A percentile compares a stretch with the other conserved stretches of the same genome.
phyloP scores from a whole-genome alignment of 2,329 filamentous ascomycete species.

The Stagonosporopsis tanaceti region DNA sequence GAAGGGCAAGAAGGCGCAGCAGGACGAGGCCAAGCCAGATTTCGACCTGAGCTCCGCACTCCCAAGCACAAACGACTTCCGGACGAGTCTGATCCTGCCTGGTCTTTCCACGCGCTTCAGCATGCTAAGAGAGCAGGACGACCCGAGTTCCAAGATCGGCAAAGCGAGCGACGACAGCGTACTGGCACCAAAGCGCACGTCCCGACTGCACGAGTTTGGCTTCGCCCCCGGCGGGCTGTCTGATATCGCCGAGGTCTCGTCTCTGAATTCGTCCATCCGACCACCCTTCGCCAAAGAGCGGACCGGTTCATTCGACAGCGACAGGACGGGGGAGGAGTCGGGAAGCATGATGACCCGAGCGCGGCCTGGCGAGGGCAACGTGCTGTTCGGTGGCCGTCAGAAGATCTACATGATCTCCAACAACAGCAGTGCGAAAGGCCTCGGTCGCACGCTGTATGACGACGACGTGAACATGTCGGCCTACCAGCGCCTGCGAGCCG shows the following conservation, averaged over 20 bases:
- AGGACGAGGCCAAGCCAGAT: conserved; percentile 65
- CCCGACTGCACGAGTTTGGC: conserved; percentile 77
- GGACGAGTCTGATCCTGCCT: conserved; percentile 95
- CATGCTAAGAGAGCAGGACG: conserved; percentile 94
- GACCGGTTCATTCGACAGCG: conserved; percentile 69
- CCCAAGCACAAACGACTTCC: conserved; percentile 86
- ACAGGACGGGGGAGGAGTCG: conserved; percentile 71
- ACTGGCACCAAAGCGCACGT: conserved; percentile 80
- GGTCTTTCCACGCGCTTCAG: conserved; percentile 94
- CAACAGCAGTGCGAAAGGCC: conserved; percentile 56
- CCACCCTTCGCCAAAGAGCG: conserved; percentile 68
- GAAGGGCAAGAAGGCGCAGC: conserved; percentile 61
- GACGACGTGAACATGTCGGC: conserved; percentile 84
- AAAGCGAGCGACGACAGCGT: conserved; percentile 97
- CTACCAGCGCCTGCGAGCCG: conserved; percentile 77
- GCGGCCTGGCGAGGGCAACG: conserved; percentile 87
- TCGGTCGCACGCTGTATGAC: conserved; percentile 76
- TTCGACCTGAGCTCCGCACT: conserved; percentile 78
- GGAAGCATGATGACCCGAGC: conserved; percentile 84
- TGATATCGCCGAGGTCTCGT: conserved; percentile 92
- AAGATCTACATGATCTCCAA: conserved; percentile 88
- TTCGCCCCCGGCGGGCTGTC: conserved; percentile 67
- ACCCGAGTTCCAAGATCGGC: conserved; percentile 85
- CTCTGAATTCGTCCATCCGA: conserved; percentile 64
- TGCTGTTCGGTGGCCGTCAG: conserved; percentile 91